These are phyloP conservation scores for Coemansia interrupta DNA, from an alignment of 192 early-diverging fungal genomes.

Conservation along the genomic window DNA sequence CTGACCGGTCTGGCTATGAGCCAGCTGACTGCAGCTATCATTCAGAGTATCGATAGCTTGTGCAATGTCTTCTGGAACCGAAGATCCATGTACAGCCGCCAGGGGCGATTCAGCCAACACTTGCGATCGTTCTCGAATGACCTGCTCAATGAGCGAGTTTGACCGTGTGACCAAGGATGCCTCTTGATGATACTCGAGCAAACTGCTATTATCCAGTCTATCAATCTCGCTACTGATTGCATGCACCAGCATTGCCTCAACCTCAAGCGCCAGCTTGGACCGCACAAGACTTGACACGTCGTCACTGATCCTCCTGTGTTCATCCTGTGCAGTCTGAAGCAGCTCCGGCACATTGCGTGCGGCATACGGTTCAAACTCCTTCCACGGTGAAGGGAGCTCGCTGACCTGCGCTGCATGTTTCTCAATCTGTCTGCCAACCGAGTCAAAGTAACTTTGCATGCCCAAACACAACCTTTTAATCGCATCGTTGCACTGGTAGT, in stretches of 20 bases:
- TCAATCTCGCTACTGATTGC: conserved; percentile 16
- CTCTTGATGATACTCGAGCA: too few relatives aligned
- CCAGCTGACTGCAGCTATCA: conserved; percentile 15
- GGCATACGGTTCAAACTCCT: conserved; percentile 34
- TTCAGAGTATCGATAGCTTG: conserved; percentile 17
- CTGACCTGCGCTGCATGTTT: conserved; percentile 11
- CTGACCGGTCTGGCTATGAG: conserved; percentile 3
- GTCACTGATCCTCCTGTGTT: conserved; percentile 18
- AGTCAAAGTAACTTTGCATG: conserved; percentile 8
- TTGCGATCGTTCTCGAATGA: too few relatives aligned
- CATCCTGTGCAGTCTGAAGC: conserved; percentile 10
- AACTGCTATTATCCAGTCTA: neutral
- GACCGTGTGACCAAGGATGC: too few relatives aligned
- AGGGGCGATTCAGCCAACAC: too few relatives aligned
- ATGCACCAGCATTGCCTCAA: conserved; percentile 13
- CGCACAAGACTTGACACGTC: conserved; percentile 3
- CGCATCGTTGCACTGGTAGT: conserved; percentile 27
- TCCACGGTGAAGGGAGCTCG: conserved; percentile 39
- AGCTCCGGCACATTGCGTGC: conserved; percentile 18
- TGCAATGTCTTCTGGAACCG: conserved; percentile 4
- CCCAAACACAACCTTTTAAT: conserved; percentile 9
- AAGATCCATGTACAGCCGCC: too few relatives aligned
- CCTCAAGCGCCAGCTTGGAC: conserved; percentile 7
- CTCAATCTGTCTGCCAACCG: conserved; percentile 8
- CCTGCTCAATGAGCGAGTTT: too few relatives aligned